Base-by-base conservation (phyloP, 2,329 filamentous ascomycete species). In the Plenodomus lindquistii region DNA sequence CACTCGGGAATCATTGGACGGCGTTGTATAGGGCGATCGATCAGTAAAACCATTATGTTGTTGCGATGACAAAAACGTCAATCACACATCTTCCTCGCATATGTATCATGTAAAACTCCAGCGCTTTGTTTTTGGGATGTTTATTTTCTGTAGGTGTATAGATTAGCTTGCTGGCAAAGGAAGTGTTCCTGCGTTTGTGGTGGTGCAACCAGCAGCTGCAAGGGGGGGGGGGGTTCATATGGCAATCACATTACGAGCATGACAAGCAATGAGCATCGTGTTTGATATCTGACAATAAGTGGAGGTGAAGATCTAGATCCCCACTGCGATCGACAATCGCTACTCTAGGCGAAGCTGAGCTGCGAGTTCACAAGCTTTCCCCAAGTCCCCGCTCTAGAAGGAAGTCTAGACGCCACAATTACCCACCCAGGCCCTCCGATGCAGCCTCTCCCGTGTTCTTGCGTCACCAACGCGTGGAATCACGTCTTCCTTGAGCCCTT, bases 1-100 rank as follows among this genome's bases (percentile, higher is more conserved):
- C 11, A 45, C 57, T 49, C 19, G 41, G 52, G 49, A 58, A 57
- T 59, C 66, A 68, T 66, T 60, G 62, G 62, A 60, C 57, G 67
- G 68, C 67, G 67, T 71, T 69, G 27, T 42, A 40, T 42, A 51
- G 39, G n/a, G 27, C 27, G 42, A 45, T 29, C 46, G 37, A 51
- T 37, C 17, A n/a, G n/a, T n/a, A n/a, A n/a, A 40, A 27, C 36
- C 37, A 37, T 46, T 41, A 35, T 38, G 37, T 21, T 43, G 39
- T 37, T 45, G 52, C 48, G 27, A 46, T 47, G 37, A 41, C 35
- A 31, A 13, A n/a, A 31, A 13, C 27, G 27, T 31, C 27, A 24
- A 35, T 40, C 37, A 24, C 27, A n/a, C 27, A 31, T 31, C 27
- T 31, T 31, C 27, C 27, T 31, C 27, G 11, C 27, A 24, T 24